Base-by-base conservation (phyloP, 73 alveolate species). In the Durusdinium trenchii region DNA sequence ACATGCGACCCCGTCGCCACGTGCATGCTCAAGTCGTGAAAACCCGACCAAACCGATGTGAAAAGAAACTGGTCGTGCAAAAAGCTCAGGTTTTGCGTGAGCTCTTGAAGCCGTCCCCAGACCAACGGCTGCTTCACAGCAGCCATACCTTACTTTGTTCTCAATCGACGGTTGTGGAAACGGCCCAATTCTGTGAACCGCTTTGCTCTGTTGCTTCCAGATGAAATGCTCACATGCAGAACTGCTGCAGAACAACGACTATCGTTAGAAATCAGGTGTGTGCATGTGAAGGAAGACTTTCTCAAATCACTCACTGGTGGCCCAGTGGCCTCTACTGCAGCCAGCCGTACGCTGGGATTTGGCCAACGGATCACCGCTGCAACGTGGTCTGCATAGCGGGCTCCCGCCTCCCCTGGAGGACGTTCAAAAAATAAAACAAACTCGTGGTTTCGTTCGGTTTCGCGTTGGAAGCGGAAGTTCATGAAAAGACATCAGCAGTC, bases 301-400 rank as follows among this genome's bases (percentile, higher is more conserved):
- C 32, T n/a, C 7, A 42, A 64, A 23, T 42, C 32, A 64, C 78
- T n/a, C 83, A 62, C 84, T 36, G 40, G 84, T 40, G 30, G 9
- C 51, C 9, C 84, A 10, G 47, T 40, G 6, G 73, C 96, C 96
- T 91, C 98, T 47, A 91, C 89, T 10, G 98, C 98, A 2, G 98
- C 98, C 60, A 91, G 89, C 79, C 89, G 71, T 32, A 91, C 98
- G 14, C 64, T 54, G 46, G 89, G 89, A 46, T 67, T 91, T 30
- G 98, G 89, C 98, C 98, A 67, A 36, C 98, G 98, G 32, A 91
- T 91, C 78, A 91, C 89, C 2, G 98, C 98, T 6, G 98, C 98
- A 40, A 91, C 98, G n/a, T 91, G 98, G 67, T 91, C 98, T 12
- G 98, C 87, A 26, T 91, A 91, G 23, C 85, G 98, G 23, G 78